Conservation (phyloP, 2,329 filamentous ascomycete species). For the Shiraia bambusicola region DNA sequence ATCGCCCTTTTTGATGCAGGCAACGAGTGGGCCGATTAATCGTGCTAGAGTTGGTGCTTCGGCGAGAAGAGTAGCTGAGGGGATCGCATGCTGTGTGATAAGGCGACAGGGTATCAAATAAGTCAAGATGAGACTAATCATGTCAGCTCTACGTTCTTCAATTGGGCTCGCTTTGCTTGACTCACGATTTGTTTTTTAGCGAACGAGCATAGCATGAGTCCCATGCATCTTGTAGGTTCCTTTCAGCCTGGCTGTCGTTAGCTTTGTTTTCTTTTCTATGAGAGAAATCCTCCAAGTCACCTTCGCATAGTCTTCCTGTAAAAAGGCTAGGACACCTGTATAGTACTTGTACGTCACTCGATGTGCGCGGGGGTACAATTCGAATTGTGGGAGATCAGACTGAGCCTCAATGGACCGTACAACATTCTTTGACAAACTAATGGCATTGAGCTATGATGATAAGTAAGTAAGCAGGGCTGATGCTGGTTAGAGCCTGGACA, state of each 20-base stretch:
- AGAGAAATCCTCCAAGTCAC: too few species aligned
- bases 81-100: slow-evolving; percentile 81
- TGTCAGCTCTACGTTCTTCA: slow-evolving; percentile 6
- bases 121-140: slow-evolving; percentile 75
- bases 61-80: slow-evolving; percentile 68
- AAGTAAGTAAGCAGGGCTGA: slow-evolving; percentile 4
- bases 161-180: slow-evolving; percentile 9
- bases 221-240: slow-evolving; percentile 74
- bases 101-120: slow-evolving; percentile 94
- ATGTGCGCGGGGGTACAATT: slow-evolving; percentile 83
- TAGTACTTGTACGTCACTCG: slow-evolving; percentile 97
- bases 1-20: slow-evolving; percentile 79
- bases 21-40: slow-evolving; percentile 75
- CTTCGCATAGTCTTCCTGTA: slow-evolving; percentile 88
- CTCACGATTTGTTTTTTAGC: slow-evolving; percentile 76
- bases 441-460: slow-evolving; percentile 67
- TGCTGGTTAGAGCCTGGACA: not conserved
- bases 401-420: slow-evolving; percentile 77
- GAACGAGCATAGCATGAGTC: slow-evolving; percentile 74
- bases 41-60: slow-evolving; percentile 74
- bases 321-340: slow-evolving; percentile 85
- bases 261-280: too few species aligned
- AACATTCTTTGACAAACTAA: slow-evolving; percentile 86
- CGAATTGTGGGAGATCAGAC: slow-evolving; percentile 77
- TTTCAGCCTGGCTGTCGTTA: slow-evolving; percentile 34